Evolutionary conservation across 495 filamentous ascomycete genomes (phyloP).

Genomic region (Daldinia vernicosa): DNA sequence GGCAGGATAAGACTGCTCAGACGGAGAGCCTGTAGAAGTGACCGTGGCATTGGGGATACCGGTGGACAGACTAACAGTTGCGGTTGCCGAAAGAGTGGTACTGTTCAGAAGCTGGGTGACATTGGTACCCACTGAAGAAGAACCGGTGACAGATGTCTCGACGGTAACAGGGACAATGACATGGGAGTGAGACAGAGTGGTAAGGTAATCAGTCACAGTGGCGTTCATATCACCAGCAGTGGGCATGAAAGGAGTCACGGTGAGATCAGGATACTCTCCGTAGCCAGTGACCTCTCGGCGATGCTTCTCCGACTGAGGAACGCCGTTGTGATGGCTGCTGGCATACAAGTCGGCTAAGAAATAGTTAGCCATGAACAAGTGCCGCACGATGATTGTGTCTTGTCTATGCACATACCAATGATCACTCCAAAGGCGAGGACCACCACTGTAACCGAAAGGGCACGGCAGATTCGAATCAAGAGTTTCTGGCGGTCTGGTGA

Average conservation of each 20-base stretch:
- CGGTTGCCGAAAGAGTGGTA: neutral
- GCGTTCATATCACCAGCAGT: neutral
- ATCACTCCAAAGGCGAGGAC: neutral
- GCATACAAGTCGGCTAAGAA: neutral
- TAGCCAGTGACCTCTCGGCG: constrained; percentile 24
- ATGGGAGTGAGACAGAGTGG: constrained; percentile 7
- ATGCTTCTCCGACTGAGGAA: neutral
- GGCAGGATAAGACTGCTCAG: neutral
- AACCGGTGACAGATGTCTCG: constrained; percentile 1
- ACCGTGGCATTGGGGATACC: neutral
- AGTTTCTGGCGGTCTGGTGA: neutral
- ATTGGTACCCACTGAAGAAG: neutral
- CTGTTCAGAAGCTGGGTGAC: constrained; percentile 11
- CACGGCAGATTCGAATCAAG: neutral
- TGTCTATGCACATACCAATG: neutral
- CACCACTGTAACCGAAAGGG: neutral
- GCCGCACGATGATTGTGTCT: neutral
- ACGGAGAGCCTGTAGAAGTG: neutral
- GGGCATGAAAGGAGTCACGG: constrained; percentile 6
- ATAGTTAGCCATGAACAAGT: constrained; percentile 10
- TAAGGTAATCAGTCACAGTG: constrained; percentile 9
- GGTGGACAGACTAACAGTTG: neutral
- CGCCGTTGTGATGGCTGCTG: too few relatives aligned
- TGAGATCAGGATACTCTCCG: constrained; percentile 11
- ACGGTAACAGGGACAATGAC: constrained; percentile 8